phyloP scores from a whole-genome alignment of 225 moss, liverwort and hornwort genomes.

The Climacium dendroides region DNA sequence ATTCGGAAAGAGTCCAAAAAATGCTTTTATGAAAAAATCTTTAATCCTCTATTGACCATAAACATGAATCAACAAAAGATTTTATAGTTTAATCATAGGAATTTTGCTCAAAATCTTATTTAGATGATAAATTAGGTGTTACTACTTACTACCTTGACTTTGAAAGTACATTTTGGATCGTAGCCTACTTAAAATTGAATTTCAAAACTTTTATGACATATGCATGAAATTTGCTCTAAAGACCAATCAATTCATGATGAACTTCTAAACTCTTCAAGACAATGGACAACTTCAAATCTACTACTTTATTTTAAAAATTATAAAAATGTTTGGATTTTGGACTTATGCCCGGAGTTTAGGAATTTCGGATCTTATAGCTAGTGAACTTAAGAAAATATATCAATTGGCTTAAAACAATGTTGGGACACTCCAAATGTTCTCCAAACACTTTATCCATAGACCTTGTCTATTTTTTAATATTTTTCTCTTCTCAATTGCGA shows the following conservation, averaged over 20 bases:
- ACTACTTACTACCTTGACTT: neutral
- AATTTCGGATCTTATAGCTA: no score
- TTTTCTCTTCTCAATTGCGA: no score
- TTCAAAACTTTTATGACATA: neutral
- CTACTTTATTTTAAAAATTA: no score
- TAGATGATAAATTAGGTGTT: neutral
- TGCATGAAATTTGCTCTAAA: neutral
- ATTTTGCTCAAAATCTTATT: neutral
- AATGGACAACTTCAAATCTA: neutral
- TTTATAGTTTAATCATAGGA: neutral
- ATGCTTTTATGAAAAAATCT: neutral
- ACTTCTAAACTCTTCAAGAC: fast-evolving
- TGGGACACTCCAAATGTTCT: no score
- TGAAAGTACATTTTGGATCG: neutral
- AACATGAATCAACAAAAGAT: neutral
- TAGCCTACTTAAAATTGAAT: fast-evolving
- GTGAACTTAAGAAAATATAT: no score
- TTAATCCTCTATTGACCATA: neutral
- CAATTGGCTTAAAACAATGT: no score
- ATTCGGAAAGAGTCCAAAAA: neutral
- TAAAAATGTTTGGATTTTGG: no score
- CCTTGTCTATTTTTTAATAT: no score
- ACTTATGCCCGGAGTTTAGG: no score
- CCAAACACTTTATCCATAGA: no score
- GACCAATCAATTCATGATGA: neutral